Evolutionary conservation across 495 filamentous ascomycete genomes (phyloP).

Genomic region (Letharia lupina): DNA sequence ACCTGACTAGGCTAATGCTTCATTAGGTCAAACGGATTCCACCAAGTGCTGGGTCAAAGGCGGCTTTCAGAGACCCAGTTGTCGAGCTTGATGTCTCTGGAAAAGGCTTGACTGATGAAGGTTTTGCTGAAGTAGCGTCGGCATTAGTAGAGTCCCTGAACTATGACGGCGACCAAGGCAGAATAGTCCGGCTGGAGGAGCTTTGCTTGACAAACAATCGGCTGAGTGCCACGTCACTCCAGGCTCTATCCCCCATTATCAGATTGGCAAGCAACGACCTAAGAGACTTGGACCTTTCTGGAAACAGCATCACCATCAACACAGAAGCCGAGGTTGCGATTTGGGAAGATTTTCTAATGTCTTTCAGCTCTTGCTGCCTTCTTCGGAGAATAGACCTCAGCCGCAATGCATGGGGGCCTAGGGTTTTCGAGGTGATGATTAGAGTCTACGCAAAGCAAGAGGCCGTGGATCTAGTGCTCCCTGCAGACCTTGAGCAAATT

Average conservation of each 20-base stretch:
- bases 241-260: conserved; percentile 35
- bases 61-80: conserved; percentile 33
- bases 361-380: conserved; percentile 37
- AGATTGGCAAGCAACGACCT: conserved; percentile 34
- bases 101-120: conserved; percentile 38
- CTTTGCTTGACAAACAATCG: conserved; percentile 38
- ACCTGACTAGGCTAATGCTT: conserved; percentile 4
- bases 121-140: conserved; percentile 35
- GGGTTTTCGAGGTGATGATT: conserved; percentile 38
- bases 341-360: conserved; percentile 39
- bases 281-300: conserved; percentile 39
- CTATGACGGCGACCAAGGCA: conserved; percentile 29
- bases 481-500: conserved; percentile 2
- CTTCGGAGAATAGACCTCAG: conserved; percentile 41
- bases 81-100: conserved; percentile 42
- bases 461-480: conserved; percentile 20
- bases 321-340: conserved; percentile 30
- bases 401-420: conserved; percentile 34
- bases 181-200: conserved; percentile 37
- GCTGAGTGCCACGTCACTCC: conserved; percentile 34
- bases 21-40: conserved; percentile 36
- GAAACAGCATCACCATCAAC: conserved; percentile 36
- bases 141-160: conserved; percentile 34
- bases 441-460: conserved; percentile 37
- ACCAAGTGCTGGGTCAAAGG: conserved; percentile 29